phyloP scores from a whole-genome alignment of 2,329 filamentous ascomycete genomes.

The Boeremia lycopersici region DNA sequence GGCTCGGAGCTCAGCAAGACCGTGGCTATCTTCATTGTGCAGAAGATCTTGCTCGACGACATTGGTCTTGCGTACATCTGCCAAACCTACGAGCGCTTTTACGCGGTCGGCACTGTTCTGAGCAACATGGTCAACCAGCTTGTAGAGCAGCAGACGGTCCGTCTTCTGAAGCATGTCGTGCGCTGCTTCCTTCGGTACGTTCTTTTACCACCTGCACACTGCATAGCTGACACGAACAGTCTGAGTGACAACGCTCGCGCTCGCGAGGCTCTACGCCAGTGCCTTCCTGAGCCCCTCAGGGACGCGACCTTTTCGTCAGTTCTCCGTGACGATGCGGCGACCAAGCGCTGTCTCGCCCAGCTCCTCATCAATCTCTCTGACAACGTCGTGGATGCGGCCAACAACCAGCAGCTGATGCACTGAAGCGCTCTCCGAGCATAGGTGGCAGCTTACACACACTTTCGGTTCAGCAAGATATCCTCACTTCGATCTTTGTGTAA shows the following conservation, averaged over 20 bases:
- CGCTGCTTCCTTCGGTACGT: conserved; percentile 91
- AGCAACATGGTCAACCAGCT: conserved; percentile 99
- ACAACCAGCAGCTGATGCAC: conserved; percentile 47
- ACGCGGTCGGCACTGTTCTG: conserved; percentile 93
- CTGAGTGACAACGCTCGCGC: conserved; percentile 96
- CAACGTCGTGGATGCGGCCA: conserved; percentile 67
- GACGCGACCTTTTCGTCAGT: conserved; percentile 98
- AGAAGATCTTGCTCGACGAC: conserved; percentile 97
- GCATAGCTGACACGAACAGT: conserved; percentile 55
- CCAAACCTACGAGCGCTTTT: conserved; percentile 97
- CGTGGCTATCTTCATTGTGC: conserved; percentile 98
- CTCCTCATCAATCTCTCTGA: conserved; percentile 95
- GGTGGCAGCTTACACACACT: neutral
- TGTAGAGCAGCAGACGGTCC: conserved; percentile 95
- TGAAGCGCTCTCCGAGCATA: conserved; percentile 9
- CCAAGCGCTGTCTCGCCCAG: conserved; percentile 96
- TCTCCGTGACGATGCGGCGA: conserved; percentile 93
- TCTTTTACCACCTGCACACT: neutral
- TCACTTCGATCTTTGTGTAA: conserved; percentile 26
- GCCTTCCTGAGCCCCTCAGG: conserved; percentile 95
- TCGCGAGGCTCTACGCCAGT: conserved; percentile 92
- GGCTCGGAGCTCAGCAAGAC: conserved; percentile 98
- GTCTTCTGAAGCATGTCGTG: conserved; percentile 95
- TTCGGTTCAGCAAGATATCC: conserved; percentile 9
- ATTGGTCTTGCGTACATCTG: conserved; percentile 98